Evolutionary conservation across 2,329 filamentous ascomycete species (phyloP).

Genomic region (Cladosporium sp.): DNA sequence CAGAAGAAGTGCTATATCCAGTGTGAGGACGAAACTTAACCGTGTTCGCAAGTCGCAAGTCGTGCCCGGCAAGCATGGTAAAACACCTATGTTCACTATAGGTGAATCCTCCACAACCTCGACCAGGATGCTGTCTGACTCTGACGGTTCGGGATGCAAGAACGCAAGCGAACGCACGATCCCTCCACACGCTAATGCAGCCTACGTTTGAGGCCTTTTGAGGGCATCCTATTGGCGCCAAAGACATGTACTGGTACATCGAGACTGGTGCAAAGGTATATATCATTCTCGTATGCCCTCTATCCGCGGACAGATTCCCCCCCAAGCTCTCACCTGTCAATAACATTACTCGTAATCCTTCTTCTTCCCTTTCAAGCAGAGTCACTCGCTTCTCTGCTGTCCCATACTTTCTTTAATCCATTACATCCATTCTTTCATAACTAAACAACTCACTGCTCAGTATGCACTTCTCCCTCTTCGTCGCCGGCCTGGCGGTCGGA

Average conservation of each 20-base stretch:
- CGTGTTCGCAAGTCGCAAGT: neutral
- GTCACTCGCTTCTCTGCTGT: conserved; percentile 48
- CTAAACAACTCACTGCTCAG: conserved; percentile 20
- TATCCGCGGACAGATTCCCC: neutral
- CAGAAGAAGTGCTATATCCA: neutral
- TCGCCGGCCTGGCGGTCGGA: conserved; percentile 43
- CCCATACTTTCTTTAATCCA: conserved; percentile 23
- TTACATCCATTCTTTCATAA: conserved; percentile 22
- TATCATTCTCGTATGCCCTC: neutral
- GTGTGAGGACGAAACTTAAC: neutral
- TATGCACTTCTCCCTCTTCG: conserved; percentile 30
- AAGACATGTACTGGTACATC: conserved; percentile 11
- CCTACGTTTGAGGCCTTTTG: conserved; percentile 6
- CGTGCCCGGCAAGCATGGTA: neutral
- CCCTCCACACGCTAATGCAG: conserved; percentile 3
- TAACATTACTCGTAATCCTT: neutral
- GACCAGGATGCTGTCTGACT: conserved; percentile 14
- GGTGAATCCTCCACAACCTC: neutral
- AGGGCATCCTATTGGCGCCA: neutral
- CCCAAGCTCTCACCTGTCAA: neutral
- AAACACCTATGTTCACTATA: neutral
- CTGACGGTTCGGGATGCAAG: conserved; percentile 6
- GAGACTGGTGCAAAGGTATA: conserved; percentile 2
- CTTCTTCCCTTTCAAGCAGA: conserved; percentile 38
- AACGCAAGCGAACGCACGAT: conserved; percentile 4